These are phyloP conservation scores for Hypoxylon sp. DNA, from an alignment of 2,329 filamentous ascomycete species.

Conservation along the genomic window DNA sequence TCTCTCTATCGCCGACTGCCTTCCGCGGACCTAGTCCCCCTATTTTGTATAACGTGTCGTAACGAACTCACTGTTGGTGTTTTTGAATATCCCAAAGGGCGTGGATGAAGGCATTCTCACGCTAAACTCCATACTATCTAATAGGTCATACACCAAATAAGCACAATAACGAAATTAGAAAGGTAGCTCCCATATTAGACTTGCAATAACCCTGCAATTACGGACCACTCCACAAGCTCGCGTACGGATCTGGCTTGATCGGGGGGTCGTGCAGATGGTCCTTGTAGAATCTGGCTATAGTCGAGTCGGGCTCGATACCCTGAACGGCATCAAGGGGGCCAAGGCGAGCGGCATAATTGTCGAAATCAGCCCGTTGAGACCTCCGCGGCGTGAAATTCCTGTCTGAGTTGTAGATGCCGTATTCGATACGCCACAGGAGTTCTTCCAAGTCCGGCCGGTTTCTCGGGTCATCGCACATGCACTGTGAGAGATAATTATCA, in stretches of 20 bases:
- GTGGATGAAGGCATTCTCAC: background rate
- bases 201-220: background rate
- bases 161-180: background rate
- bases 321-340: background rate
- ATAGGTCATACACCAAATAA: background rate
- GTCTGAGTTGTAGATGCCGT: background rate
- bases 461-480: background rate
- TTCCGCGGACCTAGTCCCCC: too few species aligned
- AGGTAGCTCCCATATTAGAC: background rate
- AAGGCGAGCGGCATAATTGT: background rate
- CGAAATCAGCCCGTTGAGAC: background rate
- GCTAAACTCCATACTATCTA: background rate
- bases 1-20: too few species aligned
- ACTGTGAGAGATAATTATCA: background rate
- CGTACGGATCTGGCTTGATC: background rate
- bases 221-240: background rate
- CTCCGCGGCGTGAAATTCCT: background rate
- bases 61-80: too few species aligned
- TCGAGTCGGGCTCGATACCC: constrained; percentile 5
- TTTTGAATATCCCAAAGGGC: background rate
- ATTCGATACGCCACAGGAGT: background rate
- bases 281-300: constrained; percentile 13
- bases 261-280: constrained; percentile 16
- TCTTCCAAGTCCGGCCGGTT: background rate
- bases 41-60: too few species aligned